A percentile compares a stretch with the other conserved stretches of the same genome.
These are phyloP conservation scores for Solanum neorickii DNA, from an alignment of 257 asterid genomes.

Conservation along the genomic window DNA sequence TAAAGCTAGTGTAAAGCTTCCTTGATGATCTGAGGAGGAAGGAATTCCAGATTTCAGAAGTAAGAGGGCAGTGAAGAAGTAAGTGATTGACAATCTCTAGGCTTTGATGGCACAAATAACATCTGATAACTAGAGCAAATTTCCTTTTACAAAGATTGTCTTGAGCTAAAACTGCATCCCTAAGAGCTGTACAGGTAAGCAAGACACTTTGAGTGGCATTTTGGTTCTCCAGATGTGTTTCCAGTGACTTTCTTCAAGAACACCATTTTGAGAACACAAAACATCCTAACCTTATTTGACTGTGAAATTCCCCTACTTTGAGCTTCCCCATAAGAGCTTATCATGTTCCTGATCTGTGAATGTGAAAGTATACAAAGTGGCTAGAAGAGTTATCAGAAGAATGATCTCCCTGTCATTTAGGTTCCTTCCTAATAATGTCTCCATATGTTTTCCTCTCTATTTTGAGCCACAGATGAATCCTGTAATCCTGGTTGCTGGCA, in stretches of 20 bases:
- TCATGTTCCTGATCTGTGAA: not conserved
- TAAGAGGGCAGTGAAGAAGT: not conserved
- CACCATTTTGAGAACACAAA: not conserved
- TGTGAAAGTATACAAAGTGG: not conserved
- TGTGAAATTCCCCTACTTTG: not conserved
- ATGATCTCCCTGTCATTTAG: not conserved
- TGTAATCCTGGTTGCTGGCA: not conserved
- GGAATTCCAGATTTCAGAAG: not conserved
- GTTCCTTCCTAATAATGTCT: not conserved
- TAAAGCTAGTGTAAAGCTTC: not conserved
- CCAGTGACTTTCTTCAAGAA: not conserved
- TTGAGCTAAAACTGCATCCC: not conserved
- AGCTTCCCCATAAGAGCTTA: not conserved
- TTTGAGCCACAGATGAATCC: not conserved
- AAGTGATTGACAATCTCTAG: not conserved
- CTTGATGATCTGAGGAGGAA: not conserved
- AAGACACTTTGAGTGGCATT: not conserved
- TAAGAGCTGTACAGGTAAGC: not conserved
- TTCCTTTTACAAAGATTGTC: not conserved
- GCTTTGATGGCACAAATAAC: not conserved
- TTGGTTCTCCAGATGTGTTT: not conserved
- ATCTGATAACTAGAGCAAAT: not conserved
- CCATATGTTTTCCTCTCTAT: not conserved
- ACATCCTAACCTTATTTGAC: not conserved
- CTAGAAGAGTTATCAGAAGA: not conserved